Conservation (phyloP, 2,329 filamentous ascomycete species). For the Chrysosporium queenslandicum region DNA sequence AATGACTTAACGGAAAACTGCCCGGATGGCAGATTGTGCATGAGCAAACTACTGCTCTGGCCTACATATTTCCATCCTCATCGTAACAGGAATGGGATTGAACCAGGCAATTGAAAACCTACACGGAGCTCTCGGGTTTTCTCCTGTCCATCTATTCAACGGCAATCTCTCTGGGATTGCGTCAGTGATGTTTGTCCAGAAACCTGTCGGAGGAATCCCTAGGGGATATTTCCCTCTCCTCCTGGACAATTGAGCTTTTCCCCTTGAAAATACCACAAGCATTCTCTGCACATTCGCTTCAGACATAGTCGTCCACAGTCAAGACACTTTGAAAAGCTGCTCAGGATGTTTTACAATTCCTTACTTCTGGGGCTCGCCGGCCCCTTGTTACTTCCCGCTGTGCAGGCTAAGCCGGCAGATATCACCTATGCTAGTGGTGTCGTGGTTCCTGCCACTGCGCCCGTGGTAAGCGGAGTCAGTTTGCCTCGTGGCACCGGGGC, state of each 20-base stretch:
- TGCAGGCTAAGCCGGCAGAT: slow-evolving; percentile 9
- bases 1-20: too few species aligned
- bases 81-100: neutral
- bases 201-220: neutral
- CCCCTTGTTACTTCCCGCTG: neutral
- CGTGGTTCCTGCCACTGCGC: slow-evolving; percentile 13
- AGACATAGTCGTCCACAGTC: too few species aligned
- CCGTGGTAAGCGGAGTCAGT: slow-evolving; percentile 7
- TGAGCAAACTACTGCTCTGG: too few species aligned
- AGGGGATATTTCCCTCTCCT: neutral
- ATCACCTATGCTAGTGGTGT: slow-evolving; percentile 15
- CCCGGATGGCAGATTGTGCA: neutral
- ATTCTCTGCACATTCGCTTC: too few species aligned
- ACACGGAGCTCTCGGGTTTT: neutral
- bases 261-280: neutral
- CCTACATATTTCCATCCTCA: neutral
- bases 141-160: neutral
- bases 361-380: neutral
- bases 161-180: neutral
- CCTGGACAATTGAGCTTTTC: neutral
- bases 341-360: slow-evolving; percentile 5
- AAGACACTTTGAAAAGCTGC: neutral
- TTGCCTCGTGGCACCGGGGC: slow-evolving; percentile 38
- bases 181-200: neutral
- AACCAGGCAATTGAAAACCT: slow-evolving; percentile 3